These are phyloP conservation scores for Zygnema circumcarinatum DNA, from an alignment of 139 green algal species.

Conservation along the genomic window DNA sequence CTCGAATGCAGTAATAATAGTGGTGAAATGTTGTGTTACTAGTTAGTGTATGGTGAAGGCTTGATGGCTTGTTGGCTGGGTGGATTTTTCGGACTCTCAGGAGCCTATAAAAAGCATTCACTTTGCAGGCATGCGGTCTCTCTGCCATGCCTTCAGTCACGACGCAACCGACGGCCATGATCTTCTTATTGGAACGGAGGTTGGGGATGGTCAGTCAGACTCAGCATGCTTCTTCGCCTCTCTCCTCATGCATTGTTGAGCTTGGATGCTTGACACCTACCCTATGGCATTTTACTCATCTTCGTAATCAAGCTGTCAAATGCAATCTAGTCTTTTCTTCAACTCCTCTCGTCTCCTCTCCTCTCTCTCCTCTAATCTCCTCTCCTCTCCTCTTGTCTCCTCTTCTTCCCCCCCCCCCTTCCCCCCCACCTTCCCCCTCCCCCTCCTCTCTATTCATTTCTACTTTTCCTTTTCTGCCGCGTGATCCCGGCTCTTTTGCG, in stretches of 20 bases:
- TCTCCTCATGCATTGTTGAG: not conserved
- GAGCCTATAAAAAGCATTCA: conserved; percentile 51
- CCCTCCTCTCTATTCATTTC: conserved; percentile 9
- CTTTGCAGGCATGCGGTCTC: not conserved
- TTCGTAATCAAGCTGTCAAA: not conserved
- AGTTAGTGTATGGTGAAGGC: too few species aligned
- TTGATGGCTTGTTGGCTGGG: too few species aligned
- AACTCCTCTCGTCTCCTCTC: too few species aligned
- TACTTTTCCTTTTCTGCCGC: not conserved
- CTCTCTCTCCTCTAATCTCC: too few species aligned
- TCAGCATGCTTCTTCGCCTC: not conserved
- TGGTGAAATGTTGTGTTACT: too few species aligned
- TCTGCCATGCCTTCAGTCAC: conserved; percentile 47
- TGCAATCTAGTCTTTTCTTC: not conserved
- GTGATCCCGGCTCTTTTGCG: too few species aligned
- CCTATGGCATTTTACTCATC: conserved; percentile 8
- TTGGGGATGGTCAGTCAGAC: conserved; percentile 49
- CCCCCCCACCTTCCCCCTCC: not conserved
- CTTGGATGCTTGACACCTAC: not conserved
- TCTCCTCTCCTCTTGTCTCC: not conserved
- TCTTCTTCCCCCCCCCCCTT: not conserved
- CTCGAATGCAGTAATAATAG: too few species aligned
- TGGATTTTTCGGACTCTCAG: too few species aligned
- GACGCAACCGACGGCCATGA: conserved; percentile 51
- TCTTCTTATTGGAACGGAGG: conserved; percentile 46